phyloP scores from a whole-genome alignment of 768 basidiomycete species.

The Tulasnella sp. region DNA sequence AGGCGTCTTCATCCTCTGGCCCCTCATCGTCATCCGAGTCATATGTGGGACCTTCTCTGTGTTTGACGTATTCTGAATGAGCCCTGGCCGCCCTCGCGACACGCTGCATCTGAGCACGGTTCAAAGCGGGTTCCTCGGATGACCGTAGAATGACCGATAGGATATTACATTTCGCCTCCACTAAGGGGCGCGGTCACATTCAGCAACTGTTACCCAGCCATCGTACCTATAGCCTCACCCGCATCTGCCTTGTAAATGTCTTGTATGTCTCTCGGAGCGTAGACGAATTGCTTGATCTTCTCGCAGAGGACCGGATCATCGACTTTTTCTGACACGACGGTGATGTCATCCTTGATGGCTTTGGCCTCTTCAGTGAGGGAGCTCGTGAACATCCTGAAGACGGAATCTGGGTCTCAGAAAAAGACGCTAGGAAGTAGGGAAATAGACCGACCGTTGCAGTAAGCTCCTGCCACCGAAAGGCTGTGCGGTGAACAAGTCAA shows the following conservation, averaged over 20 bases:
- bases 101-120: slow-evolving; percentile 66
- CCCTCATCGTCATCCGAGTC: slow-evolving; percentile 94
- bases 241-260: slow-evolving; percentile 71
- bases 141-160: slow-evolving; percentile 72
- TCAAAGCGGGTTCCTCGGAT: slow-evolving; percentile 60
- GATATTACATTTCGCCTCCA: slow-evolving; percentile 57
- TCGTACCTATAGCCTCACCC: slow-evolving; percentile 33
- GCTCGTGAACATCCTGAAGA: slow-evolving; percentile 82
- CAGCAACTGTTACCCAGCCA: not conserved
- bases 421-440: not conserved
- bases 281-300: slow-evolving; percentile 77
- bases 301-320: slow-evolving; percentile 80
- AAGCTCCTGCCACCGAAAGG: slow-evolving; percentile 92
- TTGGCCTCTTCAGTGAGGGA: slow-evolving; percentile 84
- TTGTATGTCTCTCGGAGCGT: slow-evolving; percentile 82
- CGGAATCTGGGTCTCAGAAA: not conserved
- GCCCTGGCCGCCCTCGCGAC: slow-evolving; percentile 69
- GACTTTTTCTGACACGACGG: slow-evolving; percentile 75
- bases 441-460: slow-evolving; percentile 76
- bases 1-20: slow-evolving; percentile 87
- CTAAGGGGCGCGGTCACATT: slow-evolving; percentile 27
- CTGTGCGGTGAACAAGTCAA: slow-evolving; percentile 92
- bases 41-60: slow-evolving; percentile 40
- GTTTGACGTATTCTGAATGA: slow-evolving; percentile 58
- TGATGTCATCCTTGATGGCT: slow-evolving; percentile 74